phyloP scores from a whole-genome alignment of 768 basidiomycete species.

The Cystofilobasidium ferigula region DNA sequence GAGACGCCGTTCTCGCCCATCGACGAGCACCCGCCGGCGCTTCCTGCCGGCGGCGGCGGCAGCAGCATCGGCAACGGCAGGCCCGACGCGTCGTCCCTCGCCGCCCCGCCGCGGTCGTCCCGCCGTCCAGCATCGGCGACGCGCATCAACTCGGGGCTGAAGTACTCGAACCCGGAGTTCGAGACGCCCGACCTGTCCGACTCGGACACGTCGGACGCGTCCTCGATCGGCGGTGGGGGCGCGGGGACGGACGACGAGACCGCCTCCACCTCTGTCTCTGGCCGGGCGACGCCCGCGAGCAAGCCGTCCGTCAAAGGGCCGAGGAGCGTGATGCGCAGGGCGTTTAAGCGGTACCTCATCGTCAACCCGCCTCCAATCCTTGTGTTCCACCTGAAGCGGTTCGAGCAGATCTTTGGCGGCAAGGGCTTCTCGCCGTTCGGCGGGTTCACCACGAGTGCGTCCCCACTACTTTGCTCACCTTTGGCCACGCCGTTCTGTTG shows the following conservation, averaged over 20 bases:
- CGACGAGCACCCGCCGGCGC: not conserved
- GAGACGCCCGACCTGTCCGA: not conserved
- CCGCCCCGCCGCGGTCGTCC: slow-evolving; percentile 8
- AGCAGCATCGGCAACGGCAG: too few relatives aligned
- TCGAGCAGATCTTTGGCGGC: slow-evolving; percentile 53
- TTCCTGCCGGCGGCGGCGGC: not conserved
- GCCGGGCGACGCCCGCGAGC: slow-evolving; percentile 5
- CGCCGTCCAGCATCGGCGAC: not conserved
- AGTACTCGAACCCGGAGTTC: slow-evolving; percentile 20
- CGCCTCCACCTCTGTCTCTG: not conserved
- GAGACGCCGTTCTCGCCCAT: slow-evolving; percentile 20
- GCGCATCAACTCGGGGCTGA: slow-evolving; percentile 8
- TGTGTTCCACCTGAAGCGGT: slow-evolving; percentile 85
- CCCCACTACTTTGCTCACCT: not conserved
- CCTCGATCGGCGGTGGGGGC: slow-evolving; percentile 8
- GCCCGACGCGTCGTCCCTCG: slow-evolving; percentile 4
- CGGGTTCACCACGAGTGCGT: slow-evolving; percentile 21
- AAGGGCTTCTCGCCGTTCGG: slow-evolving; percentile 24
- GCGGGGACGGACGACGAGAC: slow-evolving; percentile 16
- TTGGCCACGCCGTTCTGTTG: not conserved
- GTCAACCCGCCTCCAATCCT: slow-evolving; percentile 72
- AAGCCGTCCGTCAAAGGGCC: slow-evolving; percentile 37
- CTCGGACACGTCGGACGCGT: slow-evolving; percentile 18
- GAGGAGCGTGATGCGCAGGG: slow-evolving; percentile 66
- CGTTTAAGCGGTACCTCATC: slow-evolving; percentile 92